phyloP scores from a whole-genome alignment of 495 filamentous ascomycete genomes.

The Xylaria castorea region DNA sequence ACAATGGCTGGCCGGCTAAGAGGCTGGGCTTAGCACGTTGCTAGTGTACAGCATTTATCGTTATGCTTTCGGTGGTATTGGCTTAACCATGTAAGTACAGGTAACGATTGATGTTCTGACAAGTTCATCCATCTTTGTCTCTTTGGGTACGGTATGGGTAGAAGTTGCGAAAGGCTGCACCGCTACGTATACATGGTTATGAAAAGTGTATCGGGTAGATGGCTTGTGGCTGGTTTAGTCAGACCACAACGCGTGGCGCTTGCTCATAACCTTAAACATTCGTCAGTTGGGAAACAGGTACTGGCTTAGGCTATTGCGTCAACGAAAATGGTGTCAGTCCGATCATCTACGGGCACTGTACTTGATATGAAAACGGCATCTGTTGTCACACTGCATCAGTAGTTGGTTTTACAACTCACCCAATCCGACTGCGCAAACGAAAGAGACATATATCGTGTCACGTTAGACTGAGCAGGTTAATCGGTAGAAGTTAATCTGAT shows the following conservation, averaged over 20 bases:
- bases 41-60: not conserved
- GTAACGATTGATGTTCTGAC: not conserved
- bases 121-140: not conserved
- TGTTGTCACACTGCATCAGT: constrained; percentile 22
- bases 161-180: not conserved
- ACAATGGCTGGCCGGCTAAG: constrained; percentile 15
- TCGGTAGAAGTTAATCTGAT: not conserved
- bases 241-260: constrained; percentile 13
- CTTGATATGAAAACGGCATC: not conserved
- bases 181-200: not conserved
- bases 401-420: constrained; percentile 20
- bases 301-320: not conserved
- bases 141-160: not conserved
- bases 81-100: not conserved
- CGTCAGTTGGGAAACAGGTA: not conserved
- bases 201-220: constrained; percentile 6
- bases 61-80: not conserved
- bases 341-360: constrained; percentile 9
- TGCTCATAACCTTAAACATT: constrained; percentile 23
- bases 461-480: constrained; percentile 23
- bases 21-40: constrained; percentile 10
- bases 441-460: constrained; percentile 20
- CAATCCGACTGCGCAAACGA: constrained; percentile 16
- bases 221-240: constrained; percentile 8
- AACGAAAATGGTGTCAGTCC: not conserved